Evolutionary conservation across 2,329 filamentous ascomycete species (phyloP).

Genomic region (Hypoxylon sp.): DNA sequence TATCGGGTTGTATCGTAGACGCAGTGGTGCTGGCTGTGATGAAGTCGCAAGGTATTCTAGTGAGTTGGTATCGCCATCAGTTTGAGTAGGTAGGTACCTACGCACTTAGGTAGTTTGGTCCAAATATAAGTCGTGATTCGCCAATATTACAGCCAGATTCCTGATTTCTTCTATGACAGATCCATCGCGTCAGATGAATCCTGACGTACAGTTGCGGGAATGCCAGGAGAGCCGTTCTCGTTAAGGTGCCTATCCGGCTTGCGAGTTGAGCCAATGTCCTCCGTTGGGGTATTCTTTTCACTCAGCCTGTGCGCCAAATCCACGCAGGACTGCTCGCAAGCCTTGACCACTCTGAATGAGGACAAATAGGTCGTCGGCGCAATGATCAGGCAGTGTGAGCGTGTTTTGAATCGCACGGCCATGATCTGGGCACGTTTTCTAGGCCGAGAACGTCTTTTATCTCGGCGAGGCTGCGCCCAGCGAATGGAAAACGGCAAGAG

Average conservation of each 20-base stretch:
- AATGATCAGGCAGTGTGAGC: conserved; percentile 62
- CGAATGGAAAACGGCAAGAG: conserved; percentile 45
- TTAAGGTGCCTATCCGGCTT: conserved; percentile 49
- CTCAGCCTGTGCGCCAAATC: conserved; percentile 55
- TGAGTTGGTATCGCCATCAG: not conserved
- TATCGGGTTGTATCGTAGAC: not conserved
- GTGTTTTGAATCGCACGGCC: conserved; percentile 55
- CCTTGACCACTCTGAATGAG: conserved; percentile 53
- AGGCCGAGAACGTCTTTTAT: conserved; percentile 51
- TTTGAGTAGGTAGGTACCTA: not conserved
- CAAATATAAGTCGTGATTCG: not conserved
- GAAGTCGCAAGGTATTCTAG: not conserved
- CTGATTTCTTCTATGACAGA: conserved; percentile 5
- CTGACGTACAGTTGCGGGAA: not conserved
- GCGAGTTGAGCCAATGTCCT: conserved; percentile 61
- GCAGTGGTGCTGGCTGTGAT: not conserved
- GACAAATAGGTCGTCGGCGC: conserved; percentile 59
- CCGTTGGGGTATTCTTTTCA: conserved; percentile 59
- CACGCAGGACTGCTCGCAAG: conserved; percentile 53
- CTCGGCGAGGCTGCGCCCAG: conserved; percentile 40
- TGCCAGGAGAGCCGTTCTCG: not conserved
- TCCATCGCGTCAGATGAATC: conserved; percentile 9
- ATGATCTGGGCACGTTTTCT: conserved; percentile 39
- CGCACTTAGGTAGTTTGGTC: not conserved
- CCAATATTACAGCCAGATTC: not conserved